A percentile compares a stretch with the other conserved stretches of the same genome.
These are phyloP conservation scores for Aethionema arabicum DNA, from an alignment of 345 rosid species.

Conservation along the genomic window DNA sequence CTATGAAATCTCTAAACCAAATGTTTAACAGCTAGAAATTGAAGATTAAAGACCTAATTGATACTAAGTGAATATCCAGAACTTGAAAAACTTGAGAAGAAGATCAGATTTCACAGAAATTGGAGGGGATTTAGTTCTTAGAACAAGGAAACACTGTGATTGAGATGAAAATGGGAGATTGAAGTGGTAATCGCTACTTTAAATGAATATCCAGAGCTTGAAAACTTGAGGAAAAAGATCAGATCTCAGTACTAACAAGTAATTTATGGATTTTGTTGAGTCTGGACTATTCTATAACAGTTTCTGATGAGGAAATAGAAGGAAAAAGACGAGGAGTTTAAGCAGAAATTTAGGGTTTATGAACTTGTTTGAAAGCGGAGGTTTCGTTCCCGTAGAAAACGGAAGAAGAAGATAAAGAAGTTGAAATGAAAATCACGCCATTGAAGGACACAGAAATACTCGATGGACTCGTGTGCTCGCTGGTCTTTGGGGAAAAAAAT, in stretches of 20 bases:
- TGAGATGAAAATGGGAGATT: slow-evolving; percentile 3
- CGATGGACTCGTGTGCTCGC: slow-evolving; percentile 26
- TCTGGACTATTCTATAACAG: not conserved
- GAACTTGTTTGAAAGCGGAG: not conserved
- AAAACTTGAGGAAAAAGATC: not conserved
- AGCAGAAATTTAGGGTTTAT: not conserved
- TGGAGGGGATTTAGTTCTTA: too few species aligned
- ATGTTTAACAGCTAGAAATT: too few species aligned
- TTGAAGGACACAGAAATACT: slow-evolving; percentile 1
- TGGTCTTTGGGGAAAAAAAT: not conserved
- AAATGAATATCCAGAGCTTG: slow-evolving; percentile 1
- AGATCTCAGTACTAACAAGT: slow-evolving; percentile 7
- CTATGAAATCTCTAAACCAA: too few species aligned
- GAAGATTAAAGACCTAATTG: slow-evolving; percentile 4
- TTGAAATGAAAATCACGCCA: slow-evolving; percentile 27
- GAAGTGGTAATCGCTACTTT: slow-evolving; percentile 16
- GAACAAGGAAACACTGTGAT: slow-evolving; percentile 10
- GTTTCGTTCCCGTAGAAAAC: slow-evolving; percentile 15
- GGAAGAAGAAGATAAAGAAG: slow-evolving; percentile 7
- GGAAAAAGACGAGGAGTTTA: not conserved
- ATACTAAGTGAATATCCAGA: slow-evolving; percentile 13
- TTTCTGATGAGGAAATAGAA: not conserved
- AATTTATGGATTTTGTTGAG: too few species aligned
- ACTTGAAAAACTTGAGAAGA: not conserved
- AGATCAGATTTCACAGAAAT: slow-evolving; percentile 1